Evolutionary conservation across 179 eudicot species (phyloP).

Genomic region (Corrigiola litoralis): DNA sequence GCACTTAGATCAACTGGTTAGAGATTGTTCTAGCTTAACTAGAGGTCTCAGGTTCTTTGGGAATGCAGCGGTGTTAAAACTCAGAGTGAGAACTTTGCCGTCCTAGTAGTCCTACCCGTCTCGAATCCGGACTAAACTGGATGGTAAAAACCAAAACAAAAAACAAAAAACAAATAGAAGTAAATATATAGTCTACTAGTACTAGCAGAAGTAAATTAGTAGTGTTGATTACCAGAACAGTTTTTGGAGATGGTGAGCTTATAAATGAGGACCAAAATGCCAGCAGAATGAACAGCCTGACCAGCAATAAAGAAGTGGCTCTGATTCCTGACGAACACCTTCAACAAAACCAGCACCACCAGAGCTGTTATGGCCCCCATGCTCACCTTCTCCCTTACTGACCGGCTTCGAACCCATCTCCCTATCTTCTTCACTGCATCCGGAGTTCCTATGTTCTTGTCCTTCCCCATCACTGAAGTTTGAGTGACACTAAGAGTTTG

Average conservation of each 20-base stretch:
- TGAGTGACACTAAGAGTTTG: no score
- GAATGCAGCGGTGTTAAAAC: no score
- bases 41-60: no score
- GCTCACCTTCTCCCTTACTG: slow-evolving; percentile 46
- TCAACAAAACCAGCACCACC: slow-evolving; percentile 35
- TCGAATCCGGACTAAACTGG: no score
- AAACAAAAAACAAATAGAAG: no score
- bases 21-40: no score
- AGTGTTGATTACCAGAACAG: slow-evolving; percentile 50
- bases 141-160: no score
- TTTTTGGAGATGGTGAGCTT: slow-evolving; percentile 63
- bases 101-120: no score
- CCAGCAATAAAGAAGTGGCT: slow-evolving; percentile 47
- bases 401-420: slow-evolving; percentile 55
- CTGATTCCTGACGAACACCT: slow-evolving; percentile 23
- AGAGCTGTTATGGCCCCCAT: slow-evolving; percentile 34
- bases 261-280: slow-evolving; percentile 57
- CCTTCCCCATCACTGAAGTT: background rate
- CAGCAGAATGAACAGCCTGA: slow-evolving; percentile 56
- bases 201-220: slow-evolving; percentile 20
- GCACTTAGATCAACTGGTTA: no score
- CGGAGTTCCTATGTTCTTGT: background rate
- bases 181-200: slow-evolving; percentile 35
- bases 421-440: slow-evolving; percentile 15
- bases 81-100: no score